phyloP scores from a whole-genome alignment of 306 rosid species.

The Glycine tomentella region DNA sequence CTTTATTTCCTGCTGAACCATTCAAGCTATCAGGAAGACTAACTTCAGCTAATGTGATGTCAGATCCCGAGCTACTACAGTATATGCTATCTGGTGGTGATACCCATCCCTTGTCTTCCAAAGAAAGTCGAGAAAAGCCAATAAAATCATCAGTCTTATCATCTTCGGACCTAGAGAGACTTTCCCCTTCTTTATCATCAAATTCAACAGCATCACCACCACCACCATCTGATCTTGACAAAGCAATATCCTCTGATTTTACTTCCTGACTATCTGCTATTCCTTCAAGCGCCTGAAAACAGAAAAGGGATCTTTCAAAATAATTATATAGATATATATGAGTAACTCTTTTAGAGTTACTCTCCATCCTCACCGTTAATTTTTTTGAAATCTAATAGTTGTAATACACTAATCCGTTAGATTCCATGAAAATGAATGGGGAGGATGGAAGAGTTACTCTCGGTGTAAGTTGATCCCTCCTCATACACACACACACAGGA shows the following conservation, averaged over 20 bases:
- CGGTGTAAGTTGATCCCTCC: no score
- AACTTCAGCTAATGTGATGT: slow-evolving; percentile 56
- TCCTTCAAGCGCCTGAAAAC: no score
- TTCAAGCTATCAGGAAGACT: slow-evolving; percentile 74
- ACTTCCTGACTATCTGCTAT: no score
- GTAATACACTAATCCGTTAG: no score
- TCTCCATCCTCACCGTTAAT: no score
- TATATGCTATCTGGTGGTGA: slow-evolving; percentile 92
- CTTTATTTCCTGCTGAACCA: slow-evolving; percentile 63
- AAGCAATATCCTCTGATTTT: slow-evolving; percentile 52
- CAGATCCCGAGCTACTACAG: slow-evolving; percentile 76
- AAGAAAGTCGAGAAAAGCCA: slow-evolving; percentile 60
- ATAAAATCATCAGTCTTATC: slow-evolving; percentile 62
- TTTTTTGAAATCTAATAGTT: no score
- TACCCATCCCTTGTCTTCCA: slow-evolving; percentile 87
- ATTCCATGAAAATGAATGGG: no score
- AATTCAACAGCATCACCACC: slow-evolving; percentile 67
- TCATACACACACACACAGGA: not conserved
- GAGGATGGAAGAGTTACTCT: no score
- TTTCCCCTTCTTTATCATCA: slow-evolving; percentile 73
- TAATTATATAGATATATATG: not conserved
- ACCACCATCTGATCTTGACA: slow-evolving; percentile 68
- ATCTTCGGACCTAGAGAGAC: slow-evolving; percentile 59
- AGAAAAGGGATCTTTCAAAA: slow-evolving; percentile 20
- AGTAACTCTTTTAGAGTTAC: no score